phyloP scores from a whole-genome alignment of 2,329 filamentous ascomycete genomes.

The Colletotrichum sp. region DNA sequence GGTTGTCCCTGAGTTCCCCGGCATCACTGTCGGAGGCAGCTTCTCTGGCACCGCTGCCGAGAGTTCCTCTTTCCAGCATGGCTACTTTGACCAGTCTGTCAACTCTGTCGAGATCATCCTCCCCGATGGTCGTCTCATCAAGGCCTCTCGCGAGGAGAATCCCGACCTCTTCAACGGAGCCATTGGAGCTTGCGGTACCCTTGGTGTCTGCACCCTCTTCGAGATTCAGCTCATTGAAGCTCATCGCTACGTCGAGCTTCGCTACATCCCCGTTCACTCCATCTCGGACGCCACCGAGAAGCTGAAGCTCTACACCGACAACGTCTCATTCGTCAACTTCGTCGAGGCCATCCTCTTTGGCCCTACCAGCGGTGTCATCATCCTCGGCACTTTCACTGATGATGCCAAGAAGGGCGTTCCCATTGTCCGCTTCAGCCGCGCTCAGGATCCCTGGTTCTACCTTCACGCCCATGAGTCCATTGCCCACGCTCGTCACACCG shows the following conservation, averaged over 20 bases:
- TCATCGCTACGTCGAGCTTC: slow-evolving; percentile 58
- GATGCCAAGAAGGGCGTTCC: background rate
- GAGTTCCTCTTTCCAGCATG: slow-evolving; percentile 69
- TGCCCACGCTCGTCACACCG: background rate
- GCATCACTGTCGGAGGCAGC: slow-evolving; percentile 71
- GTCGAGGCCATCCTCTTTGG: slow-evolving; percentile 64
- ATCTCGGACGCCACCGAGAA: slow-evolving; percentile 47
- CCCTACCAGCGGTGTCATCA: slow-evolving; percentile 44
- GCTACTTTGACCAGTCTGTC: slow-evolving; percentile 69
- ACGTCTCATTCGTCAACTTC: slow-evolving; percentile 47
- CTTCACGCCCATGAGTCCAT: slow-evolving; percentile 55
- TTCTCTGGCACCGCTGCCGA: slow-evolving; percentile 72
- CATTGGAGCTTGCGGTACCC: slow-evolving; percentile 62
- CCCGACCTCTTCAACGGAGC: slow-evolving; percentile 64
- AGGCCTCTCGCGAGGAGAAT: slow-evolving; percentile 48
- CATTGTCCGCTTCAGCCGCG: slow-evolving; percentile 48
- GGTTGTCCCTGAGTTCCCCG: slow-evolving; percentile 75
- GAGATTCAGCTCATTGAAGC: slow-evolving; percentile 62
- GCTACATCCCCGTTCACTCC: slow-evolving; percentile 52
- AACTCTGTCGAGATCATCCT: slow-evolving; percentile 68
- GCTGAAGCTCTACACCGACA: slow-evolving; percentile 30
- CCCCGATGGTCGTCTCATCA: slow-evolving; percentile 59
- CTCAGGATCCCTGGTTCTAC: slow-evolving; percentile 69
- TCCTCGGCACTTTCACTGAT: slow-evolving; percentile 53
- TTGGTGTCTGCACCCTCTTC: slow-evolving; percentile 65